Base-by-base conservation (phyloP, 768 basidiomycete genomes). In the Phylloporus arenicola region DNA sequence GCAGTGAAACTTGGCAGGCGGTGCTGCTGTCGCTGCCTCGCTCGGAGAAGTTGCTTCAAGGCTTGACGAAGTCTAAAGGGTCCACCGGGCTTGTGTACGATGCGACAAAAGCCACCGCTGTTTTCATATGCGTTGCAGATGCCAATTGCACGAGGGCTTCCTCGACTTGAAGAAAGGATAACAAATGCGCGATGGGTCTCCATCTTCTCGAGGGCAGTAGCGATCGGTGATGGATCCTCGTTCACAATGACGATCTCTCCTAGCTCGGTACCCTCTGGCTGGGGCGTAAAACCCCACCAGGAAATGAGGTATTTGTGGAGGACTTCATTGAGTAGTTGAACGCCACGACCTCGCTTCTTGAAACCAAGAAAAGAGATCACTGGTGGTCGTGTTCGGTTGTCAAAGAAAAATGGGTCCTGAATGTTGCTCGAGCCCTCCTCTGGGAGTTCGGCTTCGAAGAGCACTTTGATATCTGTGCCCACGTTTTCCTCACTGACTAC, bases 391-490 rank as follows among this genome's bases (percentile, higher is more conserved):
- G 55, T 43, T 12, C 65, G 62, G 48, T 73, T 68, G 40, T 76
- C 75, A 31, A 70, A 64, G 54, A 71, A 70, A 59, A 80, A 77
- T 12, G 70, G 71, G 46, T 76, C 72, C 67, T 76, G 74, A 41
- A 75, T 73, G 12, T 64, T 65, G 35, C 72, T 59, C 20, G 64
- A 48, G 40, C 47, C 29, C 20, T 74, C 76, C 22, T 81, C 74
- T 8, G 72, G 60, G 12, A 75, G 64, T 53, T 92, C 86, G 27
- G 88, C 90, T 27, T 78, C 78, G 64, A 96, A 90, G 3, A 79
- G 80, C 38, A 95, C 81, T 58, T 87, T 88, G 67, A 96, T 92
- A 64, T 94, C 92, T 2, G 94, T 96, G 24, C 94, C 94, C 33
- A 82, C 74, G 16, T 82, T 88, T 69, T 94, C 93, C 56, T 88